Percentiles rank a stretch among this genome's conserved stretches.
phyloP scores from a whole-genome alignment of 805 yeast genomes.

The Wickerhamomyces strasburgensis region DNA sequence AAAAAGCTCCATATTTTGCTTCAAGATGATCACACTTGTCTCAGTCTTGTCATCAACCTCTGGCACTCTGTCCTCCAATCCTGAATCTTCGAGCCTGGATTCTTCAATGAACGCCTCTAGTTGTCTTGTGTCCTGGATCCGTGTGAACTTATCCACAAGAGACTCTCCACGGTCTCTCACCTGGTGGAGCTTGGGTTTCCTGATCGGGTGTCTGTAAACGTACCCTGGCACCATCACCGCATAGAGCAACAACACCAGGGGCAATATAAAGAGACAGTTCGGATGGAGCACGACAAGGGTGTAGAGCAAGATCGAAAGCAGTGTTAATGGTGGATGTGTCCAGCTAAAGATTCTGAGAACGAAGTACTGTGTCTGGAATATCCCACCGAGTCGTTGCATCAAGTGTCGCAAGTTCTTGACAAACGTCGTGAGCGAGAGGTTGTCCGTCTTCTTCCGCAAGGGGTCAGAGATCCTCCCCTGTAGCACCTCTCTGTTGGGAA shows the following conservation, averaged over 20 bases:
- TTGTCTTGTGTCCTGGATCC: slow-evolving; percentile 30
- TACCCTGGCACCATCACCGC: slow-evolving; percentile 70
- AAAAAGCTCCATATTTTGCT: slow-evolving; percentile 35
- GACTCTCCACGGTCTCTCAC: slow-evolving; percentile 51
- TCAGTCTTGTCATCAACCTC: slow-evolving; percentile 23
- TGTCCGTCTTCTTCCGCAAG: slow-evolving; percentile 39
- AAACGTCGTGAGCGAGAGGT: slow-evolving; percentile 52
- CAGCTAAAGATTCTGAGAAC: slow-evolving; percentile 61
- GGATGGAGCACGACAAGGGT: slow-evolving; percentile 72
- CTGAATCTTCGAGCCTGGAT: slow-evolving; percentile 6
- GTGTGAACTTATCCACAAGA: slow-evolving; percentile 37
- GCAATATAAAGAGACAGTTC: slow-evolving; percentile 57
- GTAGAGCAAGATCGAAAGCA: slow-evolving; percentile 52
- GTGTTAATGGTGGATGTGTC: slow-evolving; percentile 69
- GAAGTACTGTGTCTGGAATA: slow-evolving; percentile 60
- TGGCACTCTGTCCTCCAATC: slow-evolving; percentile 15
- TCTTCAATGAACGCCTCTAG: slow-evolving; percentile 12
- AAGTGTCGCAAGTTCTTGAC: slow-evolving; percentile 53
- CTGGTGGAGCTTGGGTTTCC: slow-evolving; percentile 38
- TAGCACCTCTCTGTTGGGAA: slow-evolving; percentile 43
- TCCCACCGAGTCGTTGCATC: slow-evolving; percentile 47
- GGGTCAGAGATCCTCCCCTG: slow-evolving; percentile 40
- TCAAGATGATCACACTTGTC: slow-evolving; percentile 19
- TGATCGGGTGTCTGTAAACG: slow-evolving; percentile 59
- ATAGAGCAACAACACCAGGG: slow-evolving; percentile 49